Evolutionary conservation across 202 grass and related monocot species (phyloP).

Genomic region (Cymbopogon flexuosus): DNA sequence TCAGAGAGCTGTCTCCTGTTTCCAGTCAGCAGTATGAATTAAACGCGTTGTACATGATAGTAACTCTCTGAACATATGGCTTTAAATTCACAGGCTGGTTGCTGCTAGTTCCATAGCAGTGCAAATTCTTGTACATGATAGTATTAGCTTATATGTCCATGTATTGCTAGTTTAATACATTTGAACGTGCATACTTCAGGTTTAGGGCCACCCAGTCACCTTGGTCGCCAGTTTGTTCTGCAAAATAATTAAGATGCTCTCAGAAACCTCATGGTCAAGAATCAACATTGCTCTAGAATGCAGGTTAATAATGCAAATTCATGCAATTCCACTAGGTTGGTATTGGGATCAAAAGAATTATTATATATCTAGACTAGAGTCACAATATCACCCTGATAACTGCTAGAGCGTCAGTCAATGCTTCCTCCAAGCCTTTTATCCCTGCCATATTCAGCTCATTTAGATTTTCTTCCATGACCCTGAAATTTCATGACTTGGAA

Average conservation of each 20-base stretch:
- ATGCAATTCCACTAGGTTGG: not conserved
- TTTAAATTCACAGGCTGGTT: too few relatives aligned
- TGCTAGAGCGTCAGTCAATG: conserved; percentile 6
- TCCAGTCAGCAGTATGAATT: too few relatives aligned
- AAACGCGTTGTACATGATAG: too few relatives aligned
- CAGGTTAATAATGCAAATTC: not conserved
- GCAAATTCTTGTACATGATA: too few relatives aligned
- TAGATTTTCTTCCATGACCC: conserved; percentile 24
- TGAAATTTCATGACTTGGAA: conserved; percentile 4
- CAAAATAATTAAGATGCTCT: not conserved
- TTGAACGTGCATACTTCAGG: not conserved
- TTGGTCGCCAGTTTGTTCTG: conserved; percentile 31
- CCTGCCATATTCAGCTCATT: not conserved
- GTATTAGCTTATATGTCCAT: not conserved
- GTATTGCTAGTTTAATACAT: not conserved
- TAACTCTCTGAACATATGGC: not conserved
- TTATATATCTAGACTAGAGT: too few relatives aligned
- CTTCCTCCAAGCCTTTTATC: conserved; percentile 28
- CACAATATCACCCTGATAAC: conserved; percentile 20
- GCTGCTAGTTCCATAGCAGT: too few relatives aligned
- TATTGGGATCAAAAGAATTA: not conserved
- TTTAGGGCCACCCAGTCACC: not conserved
- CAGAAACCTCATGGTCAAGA: not conserved
- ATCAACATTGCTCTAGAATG: not conserved
- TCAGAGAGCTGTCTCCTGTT: too few relatives aligned